phyloP scores from a whole-genome alignment of 176 grass and related monocot species.

The Dendrocalamus sinicus region DNA sequence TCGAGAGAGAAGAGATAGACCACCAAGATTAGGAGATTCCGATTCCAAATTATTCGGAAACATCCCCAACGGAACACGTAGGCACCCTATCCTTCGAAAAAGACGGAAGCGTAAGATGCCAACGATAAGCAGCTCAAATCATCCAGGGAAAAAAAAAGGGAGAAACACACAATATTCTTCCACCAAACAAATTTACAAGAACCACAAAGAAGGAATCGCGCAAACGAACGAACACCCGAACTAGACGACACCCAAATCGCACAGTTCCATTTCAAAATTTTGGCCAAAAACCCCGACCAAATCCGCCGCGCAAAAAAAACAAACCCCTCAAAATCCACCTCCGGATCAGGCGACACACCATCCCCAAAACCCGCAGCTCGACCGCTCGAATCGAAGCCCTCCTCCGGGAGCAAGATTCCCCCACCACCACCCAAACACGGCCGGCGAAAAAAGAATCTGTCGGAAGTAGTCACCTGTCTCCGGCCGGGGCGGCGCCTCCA shows the following conservation, averaged over 20 bases:
- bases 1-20: neutral
- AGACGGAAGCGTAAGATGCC: slow-evolving; percentile 9
- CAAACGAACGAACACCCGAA: slow-evolving; percentile 6
- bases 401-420: neutral
- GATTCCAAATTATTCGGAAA: slow-evolving; percentile 57
- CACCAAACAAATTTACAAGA: neutral
- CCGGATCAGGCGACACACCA: too few species aligned
- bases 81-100: slow-evolving; percentile 14
- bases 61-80: slow-evolving; percentile 39
- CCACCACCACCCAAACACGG: neutral
- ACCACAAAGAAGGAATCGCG: neutral
- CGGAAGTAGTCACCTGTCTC: slow-evolving; percentile 24
- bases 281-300: neutral
- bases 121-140: slow-evolving; percentile 27
- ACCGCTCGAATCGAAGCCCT: neutral
- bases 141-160: neutral
- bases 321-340: neutral
- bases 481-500: neutral
- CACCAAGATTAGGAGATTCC: slow-evolving; percentile 33
- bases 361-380: neutral
- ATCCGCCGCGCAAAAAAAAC: neutral
- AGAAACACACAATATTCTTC: slow-evolving; percentile 4
- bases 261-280: neutral
- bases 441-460: neutral
- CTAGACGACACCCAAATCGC: neutral